Evolutionary conservation across 805 yeast species (phyloP), one percentile per base, ranked within the genome.

Genomic region (Barnettozyma vustinii): DNA sequence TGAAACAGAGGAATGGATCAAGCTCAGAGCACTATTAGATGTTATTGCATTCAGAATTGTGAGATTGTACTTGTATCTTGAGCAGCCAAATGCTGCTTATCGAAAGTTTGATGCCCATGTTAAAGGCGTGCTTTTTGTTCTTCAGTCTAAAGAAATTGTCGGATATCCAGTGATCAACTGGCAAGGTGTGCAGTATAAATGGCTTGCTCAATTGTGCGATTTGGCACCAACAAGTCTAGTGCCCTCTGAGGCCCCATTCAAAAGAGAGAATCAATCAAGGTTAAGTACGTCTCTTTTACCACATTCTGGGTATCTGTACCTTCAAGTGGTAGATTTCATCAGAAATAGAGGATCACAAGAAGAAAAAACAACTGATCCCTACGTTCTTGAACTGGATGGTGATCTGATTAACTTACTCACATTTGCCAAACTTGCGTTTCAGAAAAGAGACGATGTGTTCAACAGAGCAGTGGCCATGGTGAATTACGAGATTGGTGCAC

Each of bases 81-180:
- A 78, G 39, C 80, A 77, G 52, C 75, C 84, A 1, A 71, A 80
- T 36, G 56, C 71, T 43, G 87, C 91, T 0, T 77, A 80, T 56
- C 70, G 75, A 50, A 84, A 81, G 60, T 88, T 87, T 60, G 73
- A 73, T 36, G 71, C 77, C 18, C 96, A 88, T 66, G 59, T 85
- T 1, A 72, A 73, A 30, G 76, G 75, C 43, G 78, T 84, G 1
- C 55, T 71, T 9, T 64, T 68, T 8, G 58, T 75, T 5, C 49
- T 72, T 16, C 64, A 68, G n/a, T 48, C 52, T 1, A 61, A 66
- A 20, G 53, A 58, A 9, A 53, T 67, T 13, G 47, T 53, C 2
- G 56, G 60, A 10, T 59, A 52, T 13, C 56, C 66, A 0, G 66
- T 65, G 5, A 53, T 59, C 20, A 62, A 72, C 37, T 87, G 95